These are phyloP conservation scores for Tolypocladium sp. DNA, from an alignment of 2,329 filamentous ascomycete species.

Conservation along the genomic window DNA sequence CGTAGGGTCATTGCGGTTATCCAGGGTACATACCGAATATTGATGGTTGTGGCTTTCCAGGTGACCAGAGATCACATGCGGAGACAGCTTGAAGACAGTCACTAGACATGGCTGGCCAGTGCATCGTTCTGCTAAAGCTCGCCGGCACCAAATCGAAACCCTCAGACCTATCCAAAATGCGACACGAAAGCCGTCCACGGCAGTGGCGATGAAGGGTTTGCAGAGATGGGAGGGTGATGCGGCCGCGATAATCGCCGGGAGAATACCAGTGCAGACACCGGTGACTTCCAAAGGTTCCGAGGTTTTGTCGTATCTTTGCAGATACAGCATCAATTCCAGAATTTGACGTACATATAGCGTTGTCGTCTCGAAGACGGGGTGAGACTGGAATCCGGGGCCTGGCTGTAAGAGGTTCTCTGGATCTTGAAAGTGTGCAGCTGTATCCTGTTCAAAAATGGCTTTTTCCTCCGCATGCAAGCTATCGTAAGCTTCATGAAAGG, in stretches of 20 bases:
- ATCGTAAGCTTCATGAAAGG: neutral
- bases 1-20: neutral
- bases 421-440: neutral
- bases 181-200: constrained; percentile 2
- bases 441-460: neutral
- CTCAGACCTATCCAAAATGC: constrained; percentile 6
- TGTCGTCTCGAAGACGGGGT: constrained; percentile 3
- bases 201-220: neutral
- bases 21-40: no score
- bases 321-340: constrained; percentile 1
- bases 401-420: neutral
- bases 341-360: constrained; percentile 3
- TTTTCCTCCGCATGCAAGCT: neutral
- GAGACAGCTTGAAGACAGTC: neutral
- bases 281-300: neutral
- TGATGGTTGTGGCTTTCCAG: neutral
- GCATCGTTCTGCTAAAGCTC: neutral
- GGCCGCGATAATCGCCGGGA: constrained; percentile 3
- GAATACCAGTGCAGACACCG: constrained; percentile 3
- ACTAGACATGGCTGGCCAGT: neutral
- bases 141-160: neutral
- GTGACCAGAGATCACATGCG: neutral
- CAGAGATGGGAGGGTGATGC: constrained; percentile 2
- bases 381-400: no score
- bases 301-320: neutral